Base-by-base conservation (phyloP, 163 green algal species). In the Scenedesmus sp. region DNA sequence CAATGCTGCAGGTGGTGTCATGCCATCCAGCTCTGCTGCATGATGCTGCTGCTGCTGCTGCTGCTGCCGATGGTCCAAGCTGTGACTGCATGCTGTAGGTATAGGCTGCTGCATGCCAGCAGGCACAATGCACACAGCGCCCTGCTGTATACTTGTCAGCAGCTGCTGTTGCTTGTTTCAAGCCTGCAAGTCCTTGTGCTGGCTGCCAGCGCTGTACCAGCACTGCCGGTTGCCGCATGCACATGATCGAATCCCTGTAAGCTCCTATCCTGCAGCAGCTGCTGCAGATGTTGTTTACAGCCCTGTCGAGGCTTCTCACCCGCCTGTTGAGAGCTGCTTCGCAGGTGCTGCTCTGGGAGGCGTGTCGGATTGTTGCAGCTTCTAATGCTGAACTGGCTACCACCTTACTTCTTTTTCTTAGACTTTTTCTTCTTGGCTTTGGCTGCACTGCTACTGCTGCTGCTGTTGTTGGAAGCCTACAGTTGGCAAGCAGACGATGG, bases 401-500 rank as follows among this genome's bases (percentile, higher is more conserved):
- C 52, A 46, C 55, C 55, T 70, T 5, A 89, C 85, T 89, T 89
- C 85, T 82, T 89, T 64, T 89, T 89, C 62, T 89, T 89, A 64
- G 18, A 10, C 54, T 83, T 89, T 26, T 89, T 89, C 12, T 89
- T 89, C 85, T 89, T 83, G 15, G 12, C 54, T 16, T 89, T 89
- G 46, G 62, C n/a, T 57, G 83, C 34, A 6, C 56, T 90, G 85
- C 73, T 59, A 56, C 66, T 66, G n/a, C 60, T 66, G 70, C 60
- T 88, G 90, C 82, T 87, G 81, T 34, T 85, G 86, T 55, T 74
- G 84, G 26, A 64, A 3, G 20, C 60, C 84, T 79, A 20, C 60
- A 77, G 26, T 9, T 13, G 13, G 34, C 12, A 64, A 59, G 4
- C n/a, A 34, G 46, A 34, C 81, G 59, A 13, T 46, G 34, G 26